These are phyloP conservation scores for Auriscalpium orientale DNA, from an alignment of 768 basidiomycete species.

Conservation along the genomic window DNA sequence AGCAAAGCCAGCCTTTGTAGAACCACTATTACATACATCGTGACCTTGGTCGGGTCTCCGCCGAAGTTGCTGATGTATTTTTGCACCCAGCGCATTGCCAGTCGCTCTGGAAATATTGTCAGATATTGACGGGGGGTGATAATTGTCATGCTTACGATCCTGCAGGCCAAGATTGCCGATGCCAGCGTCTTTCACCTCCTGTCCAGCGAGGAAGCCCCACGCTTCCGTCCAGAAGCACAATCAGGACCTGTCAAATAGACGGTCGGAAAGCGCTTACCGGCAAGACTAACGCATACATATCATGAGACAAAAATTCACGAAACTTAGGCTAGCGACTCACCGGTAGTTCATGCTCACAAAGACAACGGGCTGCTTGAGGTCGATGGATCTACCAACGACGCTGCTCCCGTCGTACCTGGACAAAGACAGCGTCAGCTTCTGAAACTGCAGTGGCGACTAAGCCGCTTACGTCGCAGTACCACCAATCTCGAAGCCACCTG, in stretches of 20 bases:
- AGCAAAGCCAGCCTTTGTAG: too few relatives aligned
- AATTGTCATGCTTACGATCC: slow-evolving; percentile 31
- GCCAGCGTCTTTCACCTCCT: slow-evolving; percentile 32
- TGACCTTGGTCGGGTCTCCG: slow-evolving; percentile 38
- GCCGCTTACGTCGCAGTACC: slow-evolving; percentile 3
- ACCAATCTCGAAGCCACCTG: slow-evolving; percentile 9
- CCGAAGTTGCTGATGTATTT: slow-evolving; percentile 36
- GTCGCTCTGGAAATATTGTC: slow-evolving; percentile 22
- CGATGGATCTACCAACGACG: slow-evolving; percentile 18
- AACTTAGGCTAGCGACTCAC: not conserved
- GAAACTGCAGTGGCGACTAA: not conserved
- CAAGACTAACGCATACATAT: not conserved
- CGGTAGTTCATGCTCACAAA: slow-evolving; percentile 24
- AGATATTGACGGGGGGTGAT: not conserved
- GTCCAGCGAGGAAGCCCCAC: slow-evolving; percentile 34
- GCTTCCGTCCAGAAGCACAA: slow-evolving; percentile 15
- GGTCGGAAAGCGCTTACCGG: not conserved
- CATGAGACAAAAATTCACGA: not conserved
- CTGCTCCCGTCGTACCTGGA: slow-evolving; percentile 16
- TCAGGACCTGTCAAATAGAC: not conserved
- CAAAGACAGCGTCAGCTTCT: not conserved
- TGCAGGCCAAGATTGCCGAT: slow-evolving; percentile 42
- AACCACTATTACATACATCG: slow-evolving; percentile 25
- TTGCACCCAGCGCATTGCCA: slow-evolving; percentile 37
- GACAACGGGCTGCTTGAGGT: slow-evolving; percentile 16